Evolutionary conservation across 345 rosid species (phyloP).

Genomic region (Dipteronia dyeriana): DNA sequence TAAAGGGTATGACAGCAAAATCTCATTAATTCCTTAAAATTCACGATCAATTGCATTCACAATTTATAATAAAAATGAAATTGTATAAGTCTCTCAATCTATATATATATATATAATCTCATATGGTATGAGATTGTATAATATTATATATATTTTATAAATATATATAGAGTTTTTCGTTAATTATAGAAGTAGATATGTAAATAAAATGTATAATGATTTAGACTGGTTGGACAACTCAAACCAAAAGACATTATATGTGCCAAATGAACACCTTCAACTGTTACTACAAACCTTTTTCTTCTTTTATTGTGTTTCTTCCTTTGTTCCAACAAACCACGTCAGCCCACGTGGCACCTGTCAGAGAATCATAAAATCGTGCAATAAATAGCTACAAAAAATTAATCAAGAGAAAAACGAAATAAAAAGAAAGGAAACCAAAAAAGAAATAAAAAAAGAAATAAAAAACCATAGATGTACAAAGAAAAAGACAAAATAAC

Average conservation of each 20-base stretch:
- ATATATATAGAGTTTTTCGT: too few relatives aligned
- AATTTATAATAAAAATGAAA: neutral
- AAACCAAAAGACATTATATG: too few relatives aligned
- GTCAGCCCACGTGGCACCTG: slow-evolving; percentile 6
- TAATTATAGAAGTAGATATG: too few relatives aligned
- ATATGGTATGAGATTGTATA: too few relatives aligned
- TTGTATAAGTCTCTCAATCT: neutral
- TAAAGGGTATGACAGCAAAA: neutral
- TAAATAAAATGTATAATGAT: too few relatives aligned
- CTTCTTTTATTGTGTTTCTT: neutral
- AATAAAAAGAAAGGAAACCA: neutral
- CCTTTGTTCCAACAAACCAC: slow-evolving; percentile 3
- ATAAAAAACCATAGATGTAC: neutral
- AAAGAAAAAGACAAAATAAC: neutral
- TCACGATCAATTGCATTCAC: neutral
- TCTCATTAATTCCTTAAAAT: neutral
- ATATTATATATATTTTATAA: too few relatives aligned
- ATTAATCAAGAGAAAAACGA: neutral
- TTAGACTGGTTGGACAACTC: too few relatives aligned
- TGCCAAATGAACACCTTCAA: too few relatives aligned
- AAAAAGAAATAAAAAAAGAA: neutral
- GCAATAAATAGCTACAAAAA: neutral
- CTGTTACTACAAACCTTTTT: too few relatives aligned
- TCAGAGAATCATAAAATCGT: neutral
- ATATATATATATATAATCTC: too few relatives aligned